These are phyloP conservation scores for Mucor irregularis DNA, from an alignment of 371 early-diverging fungal species.

Conservation along the genomic window DNA sequence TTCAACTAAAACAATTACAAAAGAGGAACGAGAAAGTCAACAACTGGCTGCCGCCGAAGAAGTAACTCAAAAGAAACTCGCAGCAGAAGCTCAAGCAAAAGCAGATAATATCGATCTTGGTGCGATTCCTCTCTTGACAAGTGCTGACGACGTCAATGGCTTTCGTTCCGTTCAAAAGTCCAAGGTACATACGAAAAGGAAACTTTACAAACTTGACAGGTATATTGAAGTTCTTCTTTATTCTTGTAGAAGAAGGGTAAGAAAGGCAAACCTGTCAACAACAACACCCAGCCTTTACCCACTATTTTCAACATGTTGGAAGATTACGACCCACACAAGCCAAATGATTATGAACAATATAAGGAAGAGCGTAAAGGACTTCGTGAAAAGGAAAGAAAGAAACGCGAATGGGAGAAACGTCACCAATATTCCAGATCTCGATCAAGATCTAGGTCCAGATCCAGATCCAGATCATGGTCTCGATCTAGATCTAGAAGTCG, in stretches of 20 bases:
- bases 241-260: conserved; percentile 19
- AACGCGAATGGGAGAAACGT: conserved; percentile 25
- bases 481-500: conserved; percentile 11
- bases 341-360: conserved; percentile 64
- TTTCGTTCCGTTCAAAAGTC: conserved; percentile 22
- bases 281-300: conserved; percentile 34
- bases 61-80: background rate
- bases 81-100: background rate
- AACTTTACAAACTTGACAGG: background rate
- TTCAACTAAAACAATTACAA: conserved; percentile 36
- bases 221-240: no score
- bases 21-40: conserved; percentile 14
- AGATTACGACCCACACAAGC: conserved; percentile 63
- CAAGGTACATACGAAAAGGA: conserved; percentile 4
- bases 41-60: background rate
- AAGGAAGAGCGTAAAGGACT: conserved; percentile 46
- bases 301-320: conserved; percentile 47
- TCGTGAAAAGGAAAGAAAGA: conserved; percentile 27
- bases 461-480: conserved; percentile 28
- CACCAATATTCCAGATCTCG: conserved; percentile 26
- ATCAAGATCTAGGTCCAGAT: conserved; percentile 24
- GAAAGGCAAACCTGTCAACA: conserved; percentile 13
- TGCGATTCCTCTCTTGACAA: conserved; percentile 17
- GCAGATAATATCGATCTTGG: conserved; percentile 22
- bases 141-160: conserved; percentile 48